A percentile compares a stretch with the other conserved stretches of the same genome.
These are phyloP conservation scores for Kokia cookei DNA, from an alignment of 441 rosid genomes.

Conservation along the genomic window DNA sequence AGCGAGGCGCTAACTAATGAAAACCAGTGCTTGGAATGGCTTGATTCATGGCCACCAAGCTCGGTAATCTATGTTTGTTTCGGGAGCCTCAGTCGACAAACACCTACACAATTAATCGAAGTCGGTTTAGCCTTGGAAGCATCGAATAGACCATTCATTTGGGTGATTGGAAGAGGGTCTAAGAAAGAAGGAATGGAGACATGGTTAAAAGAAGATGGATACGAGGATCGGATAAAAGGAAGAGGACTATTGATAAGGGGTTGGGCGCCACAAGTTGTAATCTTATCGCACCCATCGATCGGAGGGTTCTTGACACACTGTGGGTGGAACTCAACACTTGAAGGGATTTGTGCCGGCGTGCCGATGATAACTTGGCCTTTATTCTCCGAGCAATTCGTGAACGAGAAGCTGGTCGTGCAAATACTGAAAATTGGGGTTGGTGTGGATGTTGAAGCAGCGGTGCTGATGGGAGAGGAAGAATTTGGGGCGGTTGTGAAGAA, in stretches of 20 bases:
- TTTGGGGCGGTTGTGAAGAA: conserved; percentile 23
- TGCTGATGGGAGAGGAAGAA: conserved; percentile 34
- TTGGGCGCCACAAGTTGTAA: conserved; percentile 9
- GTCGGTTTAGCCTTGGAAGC: conserved; percentile 10
- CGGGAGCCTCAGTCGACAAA: conserved; percentile 5
- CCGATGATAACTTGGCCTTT: conserved; percentile 12
- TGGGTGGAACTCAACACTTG: conserved; percentile 12
- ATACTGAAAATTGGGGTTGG: conserved; percentile 27
- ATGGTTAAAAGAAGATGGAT: conserved; percentile 2
- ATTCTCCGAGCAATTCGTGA: conserved; percentile 1
- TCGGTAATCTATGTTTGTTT: conserved; percentile 6
- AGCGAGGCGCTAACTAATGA: background rate
- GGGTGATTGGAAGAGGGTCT: conserved; percentile 2
- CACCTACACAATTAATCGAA: background rate
- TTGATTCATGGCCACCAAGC: conserved; percentile 1
- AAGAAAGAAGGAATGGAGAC: background rate
- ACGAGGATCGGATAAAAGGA: background rate
- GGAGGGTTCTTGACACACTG: conserved; percentile 13
- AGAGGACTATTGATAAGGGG: conserved; percentile 3
- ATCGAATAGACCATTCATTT: conserved; percentile 4
- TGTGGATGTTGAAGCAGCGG: conserved; percentile 21
- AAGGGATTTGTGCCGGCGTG: background rate
- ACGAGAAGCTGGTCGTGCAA: conserved; percentile 18
- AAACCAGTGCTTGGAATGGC: conserved; percentile 10
- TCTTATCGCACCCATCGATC: background rate